Percentiles rank a stretch among this genome's conserved stretches.
Conservation (phyloP, 2,329 filamentous ascomycete species). For the Coniosporium uncinatum region DNA sequence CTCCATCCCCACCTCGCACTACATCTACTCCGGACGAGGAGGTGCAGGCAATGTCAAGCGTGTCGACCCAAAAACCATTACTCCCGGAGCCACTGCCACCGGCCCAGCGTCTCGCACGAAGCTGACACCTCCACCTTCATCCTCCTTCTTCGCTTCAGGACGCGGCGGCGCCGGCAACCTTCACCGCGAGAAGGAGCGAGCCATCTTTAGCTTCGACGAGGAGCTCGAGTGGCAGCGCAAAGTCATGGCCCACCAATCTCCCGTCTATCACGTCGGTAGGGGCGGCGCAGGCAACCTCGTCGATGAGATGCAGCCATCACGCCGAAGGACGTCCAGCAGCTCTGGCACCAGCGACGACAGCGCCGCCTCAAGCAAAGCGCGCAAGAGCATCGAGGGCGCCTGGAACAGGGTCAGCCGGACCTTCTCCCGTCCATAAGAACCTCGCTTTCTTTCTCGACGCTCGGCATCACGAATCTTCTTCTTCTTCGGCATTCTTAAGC, state of each 20-base stretch:
- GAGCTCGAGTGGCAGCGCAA: constrained; percentile 53
- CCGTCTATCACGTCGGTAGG: constrained; percentile 58
- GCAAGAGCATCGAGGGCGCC: constrained; percentile 25
- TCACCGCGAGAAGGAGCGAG: constrained; percentile 44
- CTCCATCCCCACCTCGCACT: constrained; percentile 43
- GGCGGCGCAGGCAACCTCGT: constrained; percentile 53
- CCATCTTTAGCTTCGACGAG: constrained; percentile 65
- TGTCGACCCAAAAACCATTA: constrained; percentile 47
- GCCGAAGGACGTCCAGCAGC: constrained; percentile 19
- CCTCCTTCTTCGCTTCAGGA: constrained; percentile 55
- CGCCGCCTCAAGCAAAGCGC: constrained; percentile 14
- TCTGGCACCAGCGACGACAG: constrained; percentile 15
- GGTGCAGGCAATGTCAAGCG: constrained; percentile 54
- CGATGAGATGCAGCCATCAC: constrained; percentile 26
- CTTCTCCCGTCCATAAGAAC: constrained; percentile 2
- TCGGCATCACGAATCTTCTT: not conserved
- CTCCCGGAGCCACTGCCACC: constrained; percentile 34
- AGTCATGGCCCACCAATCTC: constrained; percentile 47
- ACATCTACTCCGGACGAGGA: constrained; percentile 48
- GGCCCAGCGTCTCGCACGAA: constrained; percentile 42
- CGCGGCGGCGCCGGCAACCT: constrained; percentile 65
- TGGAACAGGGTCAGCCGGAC: constrained; percentile 19
- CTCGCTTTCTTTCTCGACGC: not conserved
- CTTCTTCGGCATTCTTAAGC: constrained; percentile 3
- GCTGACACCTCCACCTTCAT: constrained; percentile 36